Percentiles rank a stretch among this genome's conserved stretches.
These are phyloP conservation scores for Lenwebbia sp. DNA, from an alignment of 345 rosid species.

Conservation along the genomic window DNA sequence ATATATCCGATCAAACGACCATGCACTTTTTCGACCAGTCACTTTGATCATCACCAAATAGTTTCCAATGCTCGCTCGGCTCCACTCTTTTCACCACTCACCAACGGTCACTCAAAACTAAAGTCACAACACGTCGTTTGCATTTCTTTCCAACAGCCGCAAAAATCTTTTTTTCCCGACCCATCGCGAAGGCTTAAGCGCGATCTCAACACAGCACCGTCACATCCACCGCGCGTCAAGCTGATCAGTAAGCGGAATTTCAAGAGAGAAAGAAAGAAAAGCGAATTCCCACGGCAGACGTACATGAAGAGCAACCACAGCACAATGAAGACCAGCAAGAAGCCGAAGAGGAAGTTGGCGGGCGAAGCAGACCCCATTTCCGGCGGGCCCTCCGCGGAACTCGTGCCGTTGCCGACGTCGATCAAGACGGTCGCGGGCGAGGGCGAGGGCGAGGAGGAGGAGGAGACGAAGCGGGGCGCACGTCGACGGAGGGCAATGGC, in stretches of 20 bases:
- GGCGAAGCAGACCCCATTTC: slow-evolving; percentile 88
- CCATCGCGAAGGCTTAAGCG: neutral
- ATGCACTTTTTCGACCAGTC: neutral
- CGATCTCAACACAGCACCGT: neutral
- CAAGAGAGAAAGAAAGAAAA: neutral
- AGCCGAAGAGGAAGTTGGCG: slow-evolving; percentile 84
- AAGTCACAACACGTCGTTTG: neutral
- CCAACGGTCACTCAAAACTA: neutral
- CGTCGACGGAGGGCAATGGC: neutral
- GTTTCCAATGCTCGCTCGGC: neutral
- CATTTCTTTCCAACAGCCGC: neutral
- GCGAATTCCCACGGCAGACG: slow-evolving; percentile 7
- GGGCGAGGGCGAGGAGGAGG: neutral
- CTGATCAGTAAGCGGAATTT: neutral
- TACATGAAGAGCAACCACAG: slow-evolving; percentile 88
- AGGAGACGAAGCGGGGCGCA: neutral
- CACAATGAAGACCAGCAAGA: slow-evolving; percentile 59
- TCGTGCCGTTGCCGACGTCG: neutral
- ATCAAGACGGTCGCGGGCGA: neutral
- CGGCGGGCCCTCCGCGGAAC: neutral
- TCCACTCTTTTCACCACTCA: neutral
- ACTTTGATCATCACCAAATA: neutral
- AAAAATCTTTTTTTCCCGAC: neutral
- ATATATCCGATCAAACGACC: neutral
- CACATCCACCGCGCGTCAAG: neutral